Base-by-base conservation (phyloP, 2,329 filamentous ascomycete species). In the Cladosporium halotolerans region DNA sequence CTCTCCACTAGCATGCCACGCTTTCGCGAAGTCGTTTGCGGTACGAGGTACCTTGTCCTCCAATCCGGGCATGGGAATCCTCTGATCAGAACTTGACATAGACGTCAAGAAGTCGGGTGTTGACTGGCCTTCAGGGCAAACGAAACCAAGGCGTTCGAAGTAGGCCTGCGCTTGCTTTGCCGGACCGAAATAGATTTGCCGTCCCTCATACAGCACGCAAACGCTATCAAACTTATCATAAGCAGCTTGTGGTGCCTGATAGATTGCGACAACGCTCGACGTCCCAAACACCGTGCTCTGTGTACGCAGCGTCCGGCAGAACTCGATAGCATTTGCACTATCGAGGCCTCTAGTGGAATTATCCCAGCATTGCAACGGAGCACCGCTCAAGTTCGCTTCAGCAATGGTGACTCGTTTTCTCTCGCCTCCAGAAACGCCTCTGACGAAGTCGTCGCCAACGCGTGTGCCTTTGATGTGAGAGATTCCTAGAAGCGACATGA, bases 401-500 rank as follows among this genome's bases (percentile, higher is more conserved):
- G 86, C 87, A 57, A 93, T 89, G 43, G 83, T 87, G 4, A 93
- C 88, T 66, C 89, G 83, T 72, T 93, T 83, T 64, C 83, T 79
- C 74, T 89, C 85, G 64, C 86, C 86, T 64, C 86, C 86, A 31
- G 81, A 85, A 9, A 89, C 85, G 68, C 86, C 86, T 53, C 85
- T 83, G 23, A 89, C 74, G 64, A 82, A 89, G 68, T 89, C 85
- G 70, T 89, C 87, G 46, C 86, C 86, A 16, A 89, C 85, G 11
- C 78, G 76, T 2, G 85, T 89, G 71, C 88, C 83, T 64, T 83
- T 67, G 1, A 85, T 89, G 69, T 89, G 85, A 10, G 79, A 79
- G 58, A 89, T 86, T 57, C 86, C 86, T 57, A 86, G 88, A 71
- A 86, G 82, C 61, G 85, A 84, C 85, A 88, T 87, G 57, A 85